Evolutionary conservation across 768 basidiomycete genomes (phyloP).

Genomic region (Strobilomyces echinocephalus): DNA sequence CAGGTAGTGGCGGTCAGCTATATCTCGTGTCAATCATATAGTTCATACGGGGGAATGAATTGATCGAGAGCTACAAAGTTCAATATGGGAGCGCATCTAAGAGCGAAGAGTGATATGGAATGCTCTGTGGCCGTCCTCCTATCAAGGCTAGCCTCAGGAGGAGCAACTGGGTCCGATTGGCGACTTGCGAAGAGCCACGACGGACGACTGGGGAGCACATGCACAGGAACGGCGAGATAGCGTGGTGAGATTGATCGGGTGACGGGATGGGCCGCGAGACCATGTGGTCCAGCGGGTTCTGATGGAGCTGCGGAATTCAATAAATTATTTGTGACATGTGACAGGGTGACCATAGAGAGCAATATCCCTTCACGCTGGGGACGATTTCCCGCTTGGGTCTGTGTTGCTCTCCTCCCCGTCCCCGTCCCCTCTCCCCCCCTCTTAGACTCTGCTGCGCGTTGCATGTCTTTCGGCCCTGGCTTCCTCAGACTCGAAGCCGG

Average conservation of each 20-base stretch:
- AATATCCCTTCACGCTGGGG: conserved; percentile 2
- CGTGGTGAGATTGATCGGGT: conserved; percentile 4
- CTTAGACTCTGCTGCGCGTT: conserved; percentile 17
- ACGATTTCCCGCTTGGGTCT: conserved; percentile 13
- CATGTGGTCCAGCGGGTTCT: conserved; percentile 13
- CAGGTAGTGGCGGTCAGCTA: not conserved
- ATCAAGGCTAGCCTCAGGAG: not conserved
- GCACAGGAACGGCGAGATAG: conserved; percentile 9
- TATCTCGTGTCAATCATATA: not conserved
- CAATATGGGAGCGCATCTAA: not conserved
- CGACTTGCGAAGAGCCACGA: too few relatives aligned
- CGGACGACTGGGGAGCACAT: conserved; percentile 5
- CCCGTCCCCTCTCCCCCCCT: conserved; percentile 11
- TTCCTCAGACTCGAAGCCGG: conserved; percentile 33
- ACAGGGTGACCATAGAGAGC: conserved; percentile 6
- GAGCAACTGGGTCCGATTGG: too few relatives aligned
- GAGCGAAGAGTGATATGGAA: not conserved
- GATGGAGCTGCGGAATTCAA: conserved; percentile 8
- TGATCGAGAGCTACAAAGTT: not conserved
- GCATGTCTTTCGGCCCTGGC: conserved; percentile 28
- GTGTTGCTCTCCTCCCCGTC: conserved; percentile 21
- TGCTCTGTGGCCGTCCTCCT: not conserved
- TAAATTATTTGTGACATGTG: conserved; percentile 6
- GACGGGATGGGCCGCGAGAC: conserved; percentile 2
- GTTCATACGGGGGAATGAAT: not conserved